Base-by-base conservation (phyloP, 1,139 yeast species). In the Geotrichum reessii region DNA sequence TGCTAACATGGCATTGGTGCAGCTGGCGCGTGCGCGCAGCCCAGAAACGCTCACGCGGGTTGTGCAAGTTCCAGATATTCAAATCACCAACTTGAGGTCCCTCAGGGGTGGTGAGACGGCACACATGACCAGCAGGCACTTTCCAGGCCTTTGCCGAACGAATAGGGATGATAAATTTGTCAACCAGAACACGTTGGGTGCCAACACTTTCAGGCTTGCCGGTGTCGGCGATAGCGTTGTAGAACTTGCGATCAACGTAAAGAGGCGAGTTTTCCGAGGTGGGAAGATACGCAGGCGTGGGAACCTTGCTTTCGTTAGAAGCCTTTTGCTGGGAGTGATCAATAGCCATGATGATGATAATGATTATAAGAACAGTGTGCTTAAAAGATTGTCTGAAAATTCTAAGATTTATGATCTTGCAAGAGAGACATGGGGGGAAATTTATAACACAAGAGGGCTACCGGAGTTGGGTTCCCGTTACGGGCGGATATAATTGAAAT, bases 1-100 rank as follows among this genome's bases (percentile, higher is more conserved):
- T 81, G 17, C 83, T 78, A 28, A 84, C 86, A 69, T 84, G 88
- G 2, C 86, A 81, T n/a, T 83, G 78, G 63, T 84, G 87, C 61
- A 84, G 73, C 69, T 84, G 88, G 67, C 88, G 76, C 0, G 87
- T 83, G 66, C 88, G 75, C 8, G 87, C 80, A 11, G 88, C 88
- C 88, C 88, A 84, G 67, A 84, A 77, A 61, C 85, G 72, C 66
- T 84, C 88, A 61, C 86, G 73, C 19, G 85, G 86, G 66, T 83
- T 82, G 64, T 81, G 76, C 49, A 73, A 73, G 66, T 79, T 81
- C 88, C 87, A 84, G 55, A 83, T 78, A 70, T 84, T 84, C 69
- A 84, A 77, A 66, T 84, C 88, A 65, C 87, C 84, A 3, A 84
- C 88, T 68, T 84, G 88, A 1, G 88, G 86, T 1, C 88, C 88